Conservation (phyloP, 2,329 filamentous ascomycete species). For the Chrysoporthe cubensis region DNA sequence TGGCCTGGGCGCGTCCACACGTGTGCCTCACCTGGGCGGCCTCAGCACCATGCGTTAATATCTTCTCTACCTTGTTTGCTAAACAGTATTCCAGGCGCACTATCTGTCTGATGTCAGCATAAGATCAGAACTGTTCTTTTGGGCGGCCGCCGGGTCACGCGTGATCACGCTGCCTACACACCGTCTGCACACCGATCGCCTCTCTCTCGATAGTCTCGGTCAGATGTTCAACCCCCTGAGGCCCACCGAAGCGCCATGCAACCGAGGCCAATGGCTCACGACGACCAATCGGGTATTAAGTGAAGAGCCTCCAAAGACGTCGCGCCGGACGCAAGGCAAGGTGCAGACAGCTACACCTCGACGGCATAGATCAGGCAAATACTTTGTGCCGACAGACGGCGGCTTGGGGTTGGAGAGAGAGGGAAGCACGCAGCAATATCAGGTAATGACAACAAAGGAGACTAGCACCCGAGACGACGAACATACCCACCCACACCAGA, state of each 20-base stretch:
- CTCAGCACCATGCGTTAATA: neutral
- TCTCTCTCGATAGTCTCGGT: neutral
- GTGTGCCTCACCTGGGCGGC: neutral
- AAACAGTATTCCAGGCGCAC: neutral
- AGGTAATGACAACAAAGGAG: neutral
- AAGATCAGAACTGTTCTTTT: neutral
- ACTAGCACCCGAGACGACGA: neutral
- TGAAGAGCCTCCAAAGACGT: neutral
- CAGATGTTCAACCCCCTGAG: neutral
- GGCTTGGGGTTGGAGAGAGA: neutral
- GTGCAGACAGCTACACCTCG: neutral
- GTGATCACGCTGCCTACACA: neutral
- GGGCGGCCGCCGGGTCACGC: neutral
- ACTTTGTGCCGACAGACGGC: neutral
- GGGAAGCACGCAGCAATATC: neutral
- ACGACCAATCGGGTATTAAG: neutral
- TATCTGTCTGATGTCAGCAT: constrained; percentile 7
- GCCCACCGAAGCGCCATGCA: constrained; percentile 1
- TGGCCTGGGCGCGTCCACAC: neutral
- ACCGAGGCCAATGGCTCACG: neutral
- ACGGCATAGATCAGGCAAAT: neutral
- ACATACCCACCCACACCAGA: constrained; percentile 10
- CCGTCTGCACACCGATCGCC: neutral
- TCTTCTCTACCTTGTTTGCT: neutral
- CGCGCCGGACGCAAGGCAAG: neutral